Evolutionary conservation across 2,329 filamentous ascomycete species (phyloP), one percentile per base, ranked within the genome.

Genomic region (Coniella lustricola): DNA sequence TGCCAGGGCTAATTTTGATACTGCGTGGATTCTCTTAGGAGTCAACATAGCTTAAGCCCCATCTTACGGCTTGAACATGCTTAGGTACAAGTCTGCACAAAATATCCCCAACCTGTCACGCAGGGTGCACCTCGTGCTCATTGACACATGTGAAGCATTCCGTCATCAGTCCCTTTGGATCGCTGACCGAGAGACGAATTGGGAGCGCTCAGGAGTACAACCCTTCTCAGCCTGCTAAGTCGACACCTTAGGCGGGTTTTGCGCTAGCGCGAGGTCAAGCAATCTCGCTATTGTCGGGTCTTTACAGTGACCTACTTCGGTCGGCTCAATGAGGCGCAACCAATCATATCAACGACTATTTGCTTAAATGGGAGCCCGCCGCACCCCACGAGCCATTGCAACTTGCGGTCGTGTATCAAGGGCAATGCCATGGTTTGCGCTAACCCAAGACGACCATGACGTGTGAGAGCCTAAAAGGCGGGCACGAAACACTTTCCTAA

Each of bases 111-210:
- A 44, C n/a, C 18, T n/a, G 18, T 21, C 31, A 22, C 14, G 20
- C 33, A 22, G 14, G 16, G 18, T 17, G 33, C 14, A 31, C n/a
- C 25, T 5, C 25, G 7, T 14, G 18, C 14, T 22, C 33, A 33
- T 14, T 22, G 31, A 10, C 18, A 25, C 22, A 13, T 3, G 9
- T 10, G 14, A 29, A 10, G 36, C 33, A 41, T 47, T 39, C 37
- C 31, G 43, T 46, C 50, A 46, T 49, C 43, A 32, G 36, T 16
- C 16, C 34, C 21, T 37, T 34, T 42, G 17, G 42, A 41, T 50
- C 50, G 47, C 35, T 50, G 47, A 50, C 47, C 50, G 47, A 52
- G 35, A 35, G 39, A 47, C 50, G 41, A 39, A 47, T 46, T 50
- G 46, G 38, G 43, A 31, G 22, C 21, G 14, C 22, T 17, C 31